Percentiles rank a stretch among this genome's conserved stretches.
These are phyloP conservation scores for Aspergillus egyptiacus DNA, from an alignment of 495 filamentous ascomycete genomes.

Conservation along the genomic window DNA sequence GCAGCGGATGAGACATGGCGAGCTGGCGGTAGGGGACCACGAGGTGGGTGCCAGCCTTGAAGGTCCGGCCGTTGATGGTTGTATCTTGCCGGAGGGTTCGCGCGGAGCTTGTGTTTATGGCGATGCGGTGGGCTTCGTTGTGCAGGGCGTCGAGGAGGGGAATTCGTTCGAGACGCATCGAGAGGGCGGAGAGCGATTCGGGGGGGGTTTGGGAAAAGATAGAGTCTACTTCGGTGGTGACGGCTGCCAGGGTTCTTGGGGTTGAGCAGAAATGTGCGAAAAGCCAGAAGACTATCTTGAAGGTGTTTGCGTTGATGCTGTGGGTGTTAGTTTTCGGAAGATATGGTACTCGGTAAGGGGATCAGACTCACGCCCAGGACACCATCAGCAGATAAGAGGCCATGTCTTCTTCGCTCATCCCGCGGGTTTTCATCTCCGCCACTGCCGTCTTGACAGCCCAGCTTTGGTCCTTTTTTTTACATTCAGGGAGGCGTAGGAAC, in stretches of 20 bases:
- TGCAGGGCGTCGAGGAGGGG: background rate
- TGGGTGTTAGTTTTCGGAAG: background rate
- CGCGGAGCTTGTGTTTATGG: conserved; percentile 1
- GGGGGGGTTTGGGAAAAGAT: background rate
- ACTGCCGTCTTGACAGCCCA: background rate
- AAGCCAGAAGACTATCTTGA: conserved; percentile 3
- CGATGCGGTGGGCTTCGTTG: conserved; percentile 3
- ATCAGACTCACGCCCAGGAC: conserved; percentile 1
- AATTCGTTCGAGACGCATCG: background rate
- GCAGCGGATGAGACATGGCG: conserved; percentile 3
- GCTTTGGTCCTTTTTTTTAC: background rate
- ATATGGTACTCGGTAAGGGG: background rate
- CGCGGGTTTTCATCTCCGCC: background rate
- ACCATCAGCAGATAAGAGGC: conserved; percentile 4
- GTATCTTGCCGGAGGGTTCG: background rate
- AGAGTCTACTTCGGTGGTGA: background rate
- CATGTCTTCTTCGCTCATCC: conserved; percentile 5
- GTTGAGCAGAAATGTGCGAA: background rate
- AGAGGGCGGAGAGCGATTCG: conserved; percentile 1
- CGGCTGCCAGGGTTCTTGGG: background rate
- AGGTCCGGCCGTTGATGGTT: conserved; percentile 1
- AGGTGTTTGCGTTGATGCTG: conserved; percentile 6
- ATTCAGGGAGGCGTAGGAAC: background rate
- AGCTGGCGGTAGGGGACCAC: conserved; percentile 1
- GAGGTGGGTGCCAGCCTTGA: background rate